phyloP scores from a whole-genome alignment of 352 stramenopile species.

The Thraustochytrium striatum region DNA sequence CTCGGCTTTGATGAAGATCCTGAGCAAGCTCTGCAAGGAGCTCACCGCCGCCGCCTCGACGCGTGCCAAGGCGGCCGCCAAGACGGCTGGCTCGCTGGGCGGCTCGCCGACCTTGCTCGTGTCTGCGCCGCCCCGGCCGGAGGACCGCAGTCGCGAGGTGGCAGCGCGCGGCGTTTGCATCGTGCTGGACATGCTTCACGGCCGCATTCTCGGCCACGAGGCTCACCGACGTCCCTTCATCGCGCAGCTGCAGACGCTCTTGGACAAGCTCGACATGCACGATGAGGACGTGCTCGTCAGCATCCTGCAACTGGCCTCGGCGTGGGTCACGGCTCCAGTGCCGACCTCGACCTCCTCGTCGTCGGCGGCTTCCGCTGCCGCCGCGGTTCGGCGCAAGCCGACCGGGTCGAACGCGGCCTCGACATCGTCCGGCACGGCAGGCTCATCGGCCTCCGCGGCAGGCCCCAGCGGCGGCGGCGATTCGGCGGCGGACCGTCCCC shows the following conservation, averaged over 20 bases:
- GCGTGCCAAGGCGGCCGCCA: not conserved
- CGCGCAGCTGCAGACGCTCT: not conserved
- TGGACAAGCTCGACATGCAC: conserved; percentile 29
- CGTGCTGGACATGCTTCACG: not conserved
- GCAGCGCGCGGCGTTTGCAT: not conserved
- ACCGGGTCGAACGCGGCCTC: not conserved
- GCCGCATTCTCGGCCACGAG: conserved; percentile 3
- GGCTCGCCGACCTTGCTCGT: conserved; percentile 28
- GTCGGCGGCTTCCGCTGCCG: not conserved
- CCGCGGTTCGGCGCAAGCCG: not conserved
- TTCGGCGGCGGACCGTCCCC: no score
- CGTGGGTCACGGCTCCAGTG: conserved; percentile 11
- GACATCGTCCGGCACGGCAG: no score
- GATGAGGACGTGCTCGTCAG: conserved; percentile 3
- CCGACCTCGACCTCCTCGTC: not conserved
- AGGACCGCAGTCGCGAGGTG: not conserved
- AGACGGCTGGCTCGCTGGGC: conserved; percentile 17
- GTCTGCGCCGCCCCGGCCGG: not conserved
- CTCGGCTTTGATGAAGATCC: conserved; percentile 17
- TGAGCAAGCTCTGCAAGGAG: conserved; percentile 35
- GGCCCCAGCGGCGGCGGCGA: no score
- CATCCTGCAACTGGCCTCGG: not conserved
- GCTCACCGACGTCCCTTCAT: not conserved
- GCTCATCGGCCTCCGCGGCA: no score
- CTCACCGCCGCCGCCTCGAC: not conserved